phyloP scores from a whole-genome alignment of 2,329 filamentous ascomycete genomes.

The Trichoderma atroviride region DNA sequence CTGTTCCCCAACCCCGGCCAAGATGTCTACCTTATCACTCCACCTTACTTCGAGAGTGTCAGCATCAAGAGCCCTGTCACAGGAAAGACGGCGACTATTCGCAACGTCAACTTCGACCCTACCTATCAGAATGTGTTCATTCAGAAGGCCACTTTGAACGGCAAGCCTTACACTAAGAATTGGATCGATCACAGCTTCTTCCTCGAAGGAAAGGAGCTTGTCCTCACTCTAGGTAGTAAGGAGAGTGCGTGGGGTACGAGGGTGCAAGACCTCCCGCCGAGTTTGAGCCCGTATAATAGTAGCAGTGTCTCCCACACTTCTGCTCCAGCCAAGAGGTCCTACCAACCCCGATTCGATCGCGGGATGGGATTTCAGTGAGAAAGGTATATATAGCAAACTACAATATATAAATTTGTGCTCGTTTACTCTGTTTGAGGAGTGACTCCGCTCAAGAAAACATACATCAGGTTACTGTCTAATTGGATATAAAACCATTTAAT shows the following conservation, averaged over 20 bases:
- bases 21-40: constrained; percentile 70
- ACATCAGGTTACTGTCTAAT: not conserved
- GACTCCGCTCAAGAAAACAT: not conserved
- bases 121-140: constrained; percentile 62
- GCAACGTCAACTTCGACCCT: constrained; percentile 64
- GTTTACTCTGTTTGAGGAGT: not conserved
- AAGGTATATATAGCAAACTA: not conserved
- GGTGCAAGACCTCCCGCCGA: constrained; percentile 64
- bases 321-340: not conserved
- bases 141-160: constrained; percentile 65
- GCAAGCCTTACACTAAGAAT: constrained; percentile 61
- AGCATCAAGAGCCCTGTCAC: constrained; percentile 61
- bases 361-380: constrained; percentile 10
- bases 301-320: constrained; percentile 5
- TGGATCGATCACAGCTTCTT: constrained; percentile 73
- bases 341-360: constrained; percentile 2
- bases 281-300: constrained; percentile 45
- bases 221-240: constrained; percentile 60
- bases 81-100: constrained; percentile 61
- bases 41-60: constrained; percentile 66
- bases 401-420: not conserved
- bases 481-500: not conserved
- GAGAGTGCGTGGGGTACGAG: constrained; percentile 68
- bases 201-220: constrained; percentile 63
- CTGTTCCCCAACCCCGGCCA: constrained; percentile 70